Evolutionary conservation across 768 basidiomycete genomes (phyloP), one percentile per base, ranked within the genome.

Genomic region (Leccinum subgranulosum): DNA sequence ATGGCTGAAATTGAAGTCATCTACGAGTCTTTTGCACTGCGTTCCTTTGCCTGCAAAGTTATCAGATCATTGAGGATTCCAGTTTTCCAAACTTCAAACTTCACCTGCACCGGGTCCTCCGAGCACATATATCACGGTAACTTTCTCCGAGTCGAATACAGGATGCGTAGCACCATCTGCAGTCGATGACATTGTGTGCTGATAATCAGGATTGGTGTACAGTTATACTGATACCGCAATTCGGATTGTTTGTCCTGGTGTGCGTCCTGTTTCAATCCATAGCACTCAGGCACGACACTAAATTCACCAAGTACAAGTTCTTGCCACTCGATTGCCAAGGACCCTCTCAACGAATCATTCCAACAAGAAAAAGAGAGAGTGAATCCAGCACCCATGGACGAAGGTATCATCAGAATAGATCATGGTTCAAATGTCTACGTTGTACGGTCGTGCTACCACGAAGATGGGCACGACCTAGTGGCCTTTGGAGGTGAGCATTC

Each of bases 31-130:
- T 25, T 79, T 82, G 69, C 94, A 98, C 72, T 98, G 97, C 0
- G 97, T 98, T 47, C 97, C 97, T 73, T 98, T 98, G 58, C 95
- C 95, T 95, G 62, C 46, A 51, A 31, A 54, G 54, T 34, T 56
- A 36, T 55, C 48, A 55, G 50, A 59, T 53, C 12, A 27, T n/a
- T 56, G 31, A 19, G 29, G 58, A 45, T 19, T 51, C 56, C 29
- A 53, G 66, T 9, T 6, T 17, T n/a, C 45, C 33, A 34, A 31
- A 8, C 64, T 71, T 75, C 60, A 88, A 31, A 8, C 64, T 71
- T 75, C 60, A 88, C 95, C 95, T 65, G 94, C 94, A 51, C 97
- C 97, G 19, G 97, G 97, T 1, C 97, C 97, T 36, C 97, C 97
- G 14, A 99, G 86, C 25, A 98, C 95, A 67, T 91, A 99, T 67